Evolutionary conservation across 2,329 filamentous ascomycete genomes (phyloP).

Genomic region (Claviceps citrina): DNA sequence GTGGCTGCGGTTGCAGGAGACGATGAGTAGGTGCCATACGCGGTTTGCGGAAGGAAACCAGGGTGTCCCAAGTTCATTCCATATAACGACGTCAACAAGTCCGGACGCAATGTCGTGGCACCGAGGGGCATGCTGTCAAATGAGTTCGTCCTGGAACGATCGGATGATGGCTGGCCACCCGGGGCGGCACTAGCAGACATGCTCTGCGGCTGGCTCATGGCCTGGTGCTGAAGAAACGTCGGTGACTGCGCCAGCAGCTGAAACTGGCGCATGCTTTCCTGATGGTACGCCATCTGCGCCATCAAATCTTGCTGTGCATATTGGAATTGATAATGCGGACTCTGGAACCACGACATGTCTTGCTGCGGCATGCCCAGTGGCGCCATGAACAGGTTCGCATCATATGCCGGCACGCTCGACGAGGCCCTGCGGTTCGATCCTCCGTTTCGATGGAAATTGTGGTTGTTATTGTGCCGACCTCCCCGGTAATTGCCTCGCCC

Average conservation of each 20-base stretch:
- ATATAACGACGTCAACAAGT: slow-evolving; percentile 36
- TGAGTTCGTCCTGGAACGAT: slow-evolving; percentile 45
- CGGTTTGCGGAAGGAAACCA: slow-evolving; percentile 30
- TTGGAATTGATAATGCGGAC: slow-evolving; percentile 25
- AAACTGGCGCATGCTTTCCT: slow-evolving; percentile 21
- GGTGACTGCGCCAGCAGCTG: slow-evolving; percentile 22
- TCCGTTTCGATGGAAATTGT: slow-evolving; percentile 14
- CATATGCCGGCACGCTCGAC: slow-evolving; percentile 35
- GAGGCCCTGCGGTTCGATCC: slow-evolving; percentile 36
- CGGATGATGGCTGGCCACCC: slow-evolving; percentile 19
- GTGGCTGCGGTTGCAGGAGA: slow-evolving; percentile 37
- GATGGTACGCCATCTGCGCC: slow-evolving; percentile 25
- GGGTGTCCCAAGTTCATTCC: slow-evolving; percentile 25
- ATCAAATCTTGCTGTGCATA: slow-evolving; percentile 24
- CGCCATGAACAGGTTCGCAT: slow-evolving; percentile 32
- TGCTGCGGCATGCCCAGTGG: slow-evolving; percentile 28
- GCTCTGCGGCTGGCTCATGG: slow-evolving; percentile 19
- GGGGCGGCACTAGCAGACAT: slow-evolving; percentile 13
- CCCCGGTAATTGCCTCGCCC: slow-evolving; percentile 35
- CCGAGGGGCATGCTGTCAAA: slow-evolving; percentile 46
- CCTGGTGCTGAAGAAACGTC: slow-evolving; percentile 22
- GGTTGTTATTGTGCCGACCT: slow-evolving; percentile 26
- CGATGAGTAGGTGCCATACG: slow-evolving; percentile 39
- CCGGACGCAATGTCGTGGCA: slow-evolving; percentile 37
- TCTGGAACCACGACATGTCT: slow-evolving; percentile 35